Base-by-base conservation (phyloP, 495 filamentous ascomycete species). In the Physcia stellaris region DNA sequence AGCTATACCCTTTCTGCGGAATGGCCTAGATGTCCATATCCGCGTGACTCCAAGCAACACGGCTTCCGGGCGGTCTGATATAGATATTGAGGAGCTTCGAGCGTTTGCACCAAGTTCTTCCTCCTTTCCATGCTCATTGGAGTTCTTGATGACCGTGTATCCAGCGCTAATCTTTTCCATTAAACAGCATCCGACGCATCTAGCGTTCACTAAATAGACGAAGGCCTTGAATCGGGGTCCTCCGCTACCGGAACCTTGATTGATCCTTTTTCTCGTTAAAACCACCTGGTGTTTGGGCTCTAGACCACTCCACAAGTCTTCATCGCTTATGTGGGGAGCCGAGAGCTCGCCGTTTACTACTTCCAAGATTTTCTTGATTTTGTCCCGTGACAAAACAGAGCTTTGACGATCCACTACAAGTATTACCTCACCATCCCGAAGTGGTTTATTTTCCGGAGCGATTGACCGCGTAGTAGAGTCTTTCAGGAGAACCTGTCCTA, bases 41-140 rank as follows among this genome's bases (percentile, higher is more conserved):
- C 79, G 71, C n/a, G 77, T 73, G 27, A 83, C 67, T 2, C 79
- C 79, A 28, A 83, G 60, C 16, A 78, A 63, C 12, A 76, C 77
- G 4, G 68, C 58, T 28, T 63, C 57, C 0, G 56, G 15, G 5
- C 37, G 45, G 24, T 60, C 52, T 32, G 54, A 51, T 11, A 64
- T 52, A 2, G 60, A 62, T 32, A 72, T 59, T 0, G 69, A 68
- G 0, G 69, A 70, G 47, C 57, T 62, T 20, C 54, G 47, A 11
- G 45, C 32, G 15, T 22, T 30, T 16, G 50, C 39, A 21, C 47
- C 28, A 22, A 46, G 49, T 19, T 59, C 48, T 21, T 35, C 47
- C 21, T 53, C 43, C 18, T 41, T 18, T 10, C 41, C 24, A 23
- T 42, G 24, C 17, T 45, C 34, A 28, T 51, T 46, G 20, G 54